phyloP scores from a whole-genome alignment of 352 stramenopile species.

The Globisporangium okanoganense region DNA sequence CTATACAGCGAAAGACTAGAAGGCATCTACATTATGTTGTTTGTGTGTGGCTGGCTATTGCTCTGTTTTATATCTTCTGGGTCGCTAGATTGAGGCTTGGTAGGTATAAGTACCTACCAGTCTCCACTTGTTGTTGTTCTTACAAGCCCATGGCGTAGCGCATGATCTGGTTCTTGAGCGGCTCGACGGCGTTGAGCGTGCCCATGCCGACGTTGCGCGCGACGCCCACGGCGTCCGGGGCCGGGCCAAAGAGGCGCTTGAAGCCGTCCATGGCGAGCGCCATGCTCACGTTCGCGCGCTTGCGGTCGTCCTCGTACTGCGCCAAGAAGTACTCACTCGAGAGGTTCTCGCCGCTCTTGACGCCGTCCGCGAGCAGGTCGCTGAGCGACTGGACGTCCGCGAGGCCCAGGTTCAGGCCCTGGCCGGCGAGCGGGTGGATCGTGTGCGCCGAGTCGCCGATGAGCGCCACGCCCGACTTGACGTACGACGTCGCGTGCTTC shows the following conservation, averaged over 20 bases:
- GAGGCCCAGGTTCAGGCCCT: slow-evolving; percentile 95
- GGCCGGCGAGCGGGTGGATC: slow-evolving; percentile 94
- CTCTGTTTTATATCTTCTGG: slow-evolving; percentile 12
- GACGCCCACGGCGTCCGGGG: slow-evolving; percentile 61
- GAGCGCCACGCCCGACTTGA: slow-evolving; percentile 84
- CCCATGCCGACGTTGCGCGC: slow-evolving; percentile 86
- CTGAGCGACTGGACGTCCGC: slow-evolving; percentile 86
- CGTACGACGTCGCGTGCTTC: slow-evolving; percentile 85
- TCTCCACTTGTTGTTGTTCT: too few relatives aligned
- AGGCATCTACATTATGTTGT: slow-evolving; percentile 12
- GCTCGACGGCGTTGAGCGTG: slow-evolving; percentile 80
- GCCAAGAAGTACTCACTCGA: slow-evolving; percentile 71
- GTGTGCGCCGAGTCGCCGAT: slow-evolving; percentile 95
- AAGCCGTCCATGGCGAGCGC: slow-evolving; percentile 86
- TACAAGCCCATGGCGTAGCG: slow-evolving; percentile 87
- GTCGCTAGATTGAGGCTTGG: background rate
- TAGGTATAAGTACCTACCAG: background rate
- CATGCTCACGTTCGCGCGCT: slow-evolving; percentile 82
- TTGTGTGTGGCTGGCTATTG: slow-evolving; percentile 9
- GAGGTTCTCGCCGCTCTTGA: slow-evolving; percentile 77
- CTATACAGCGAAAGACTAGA: background rate
- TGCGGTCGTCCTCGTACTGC: slow-evolving; percentile 86
- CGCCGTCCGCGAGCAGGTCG: slow-evolving; percentile 65
- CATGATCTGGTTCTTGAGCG: slow-evolving; percentile 89
- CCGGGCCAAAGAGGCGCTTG: slow-evolving; percentile 84